Conservation (phyloP, 768 basidiomycete genomes). For the Suillus clintonianus region DNA sequence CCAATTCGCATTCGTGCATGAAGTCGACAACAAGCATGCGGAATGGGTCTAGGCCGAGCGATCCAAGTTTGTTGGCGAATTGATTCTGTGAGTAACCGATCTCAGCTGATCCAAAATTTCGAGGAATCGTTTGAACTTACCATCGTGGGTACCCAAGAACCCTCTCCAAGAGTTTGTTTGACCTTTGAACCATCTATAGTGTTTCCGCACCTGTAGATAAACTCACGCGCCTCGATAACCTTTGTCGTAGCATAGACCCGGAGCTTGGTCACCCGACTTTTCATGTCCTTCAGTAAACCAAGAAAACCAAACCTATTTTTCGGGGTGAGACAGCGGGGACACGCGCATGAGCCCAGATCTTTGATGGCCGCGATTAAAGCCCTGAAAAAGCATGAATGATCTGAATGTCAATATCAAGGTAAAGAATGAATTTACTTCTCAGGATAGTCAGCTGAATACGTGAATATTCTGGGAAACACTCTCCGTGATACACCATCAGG, state of each 20-base stretch:
- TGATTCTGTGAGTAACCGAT: background rate
- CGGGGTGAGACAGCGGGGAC: background rate
- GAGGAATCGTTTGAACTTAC: background rate
- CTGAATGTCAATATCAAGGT: too few relatives aligned
- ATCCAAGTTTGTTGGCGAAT: background rate
- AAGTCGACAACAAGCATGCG: background rate
- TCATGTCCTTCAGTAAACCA: background rate
- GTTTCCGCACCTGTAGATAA: background rate
- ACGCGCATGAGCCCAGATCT: too few relatives aligned
- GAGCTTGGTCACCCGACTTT: background rate
- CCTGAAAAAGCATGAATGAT: too few relatives aligned
- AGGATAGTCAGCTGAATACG: constrained; percentile 11
- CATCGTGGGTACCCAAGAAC: background rate
- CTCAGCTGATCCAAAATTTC: background rate
- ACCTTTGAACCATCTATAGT: too few relatives aligned
- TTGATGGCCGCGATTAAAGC: too few relatives aligned
- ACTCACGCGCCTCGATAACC: background rate
- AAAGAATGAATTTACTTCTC: too few relatives aligned
- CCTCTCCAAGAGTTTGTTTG: background rate
- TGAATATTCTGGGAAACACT: background rate
- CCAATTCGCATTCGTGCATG: background rate
- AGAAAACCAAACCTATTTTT: background rate
- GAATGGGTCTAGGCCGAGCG: background rate
- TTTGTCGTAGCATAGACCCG: background rate
- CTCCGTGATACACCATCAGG: too few relatives aligned